Conservation (phyloP, 73 alveolate genomes). For the Stentor roeselii region DNA sequence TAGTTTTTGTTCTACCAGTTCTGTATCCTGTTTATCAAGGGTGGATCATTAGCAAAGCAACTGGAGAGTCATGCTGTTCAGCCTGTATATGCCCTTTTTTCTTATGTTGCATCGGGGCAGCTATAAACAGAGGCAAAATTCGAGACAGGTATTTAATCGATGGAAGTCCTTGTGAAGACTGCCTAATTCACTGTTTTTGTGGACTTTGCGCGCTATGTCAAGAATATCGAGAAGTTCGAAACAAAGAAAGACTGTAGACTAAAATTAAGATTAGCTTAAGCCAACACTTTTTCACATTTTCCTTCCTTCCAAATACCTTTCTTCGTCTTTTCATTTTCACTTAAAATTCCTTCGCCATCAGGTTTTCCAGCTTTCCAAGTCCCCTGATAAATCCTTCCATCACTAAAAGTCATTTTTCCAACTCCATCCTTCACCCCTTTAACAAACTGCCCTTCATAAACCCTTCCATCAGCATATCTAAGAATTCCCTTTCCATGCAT, state of each 20-base stretch:
- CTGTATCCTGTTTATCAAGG: constrained; percentile 5
- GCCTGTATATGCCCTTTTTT: neutral
- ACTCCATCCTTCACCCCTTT: constrained; percentile 64
- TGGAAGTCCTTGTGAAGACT: constrained; percentile 25
- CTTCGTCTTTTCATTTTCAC: constrained; percentile 45
- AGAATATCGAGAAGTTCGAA: constrained; percentile 27
- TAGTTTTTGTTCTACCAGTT: neutral
- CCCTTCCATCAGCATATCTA: constrained; percentile 30
- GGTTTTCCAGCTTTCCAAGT: constrained; percentile 67
- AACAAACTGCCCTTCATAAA: constrained; percentile 44
- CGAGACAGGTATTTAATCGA: constrained; percentile 16
- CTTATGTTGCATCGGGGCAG: constrained; percentile 27
- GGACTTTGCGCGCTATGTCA: constrained; percentile 18
- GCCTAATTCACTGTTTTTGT: constrained; percentile 26
- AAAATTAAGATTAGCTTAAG: too few relatives aligned
- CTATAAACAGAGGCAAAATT: constrained; percentile 28
- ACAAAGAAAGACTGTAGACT: neutral
- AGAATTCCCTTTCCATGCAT: neutral
- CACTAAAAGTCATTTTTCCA: constrained; percentile 69
- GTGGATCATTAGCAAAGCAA: neutral
- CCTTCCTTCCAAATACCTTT: too few relatives aligned
- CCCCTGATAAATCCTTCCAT: constrained; percentile 83
- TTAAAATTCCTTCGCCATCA: constrained; percentile 63
- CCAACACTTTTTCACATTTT: too few relatives aligned
- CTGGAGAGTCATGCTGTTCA: neutral